Evolutionary conservation across 345 rosid genomes (phyloP), one percentile per base, ranked within the genome.

Genomic region (Rhodomyrtus tomentosa): DNA sequence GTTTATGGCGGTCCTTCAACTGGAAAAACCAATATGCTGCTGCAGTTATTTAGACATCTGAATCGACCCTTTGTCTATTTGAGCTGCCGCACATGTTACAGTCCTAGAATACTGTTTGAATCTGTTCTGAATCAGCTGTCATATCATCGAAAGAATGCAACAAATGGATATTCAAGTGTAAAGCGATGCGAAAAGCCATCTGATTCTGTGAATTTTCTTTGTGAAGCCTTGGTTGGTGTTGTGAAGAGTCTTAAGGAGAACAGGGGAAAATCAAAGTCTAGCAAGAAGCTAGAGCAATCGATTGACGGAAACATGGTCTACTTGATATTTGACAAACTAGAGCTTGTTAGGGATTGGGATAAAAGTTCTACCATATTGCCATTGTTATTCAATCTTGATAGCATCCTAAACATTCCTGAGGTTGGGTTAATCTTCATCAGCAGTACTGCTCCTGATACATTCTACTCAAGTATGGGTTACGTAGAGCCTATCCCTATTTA

Each of bases 181-280:
- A 95, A 92, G 86, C 93, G 93, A 12, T 96, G 99, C 51, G 97
- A 93, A 80, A 96, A 92, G 92, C 95, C 95, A 21, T 93, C 96
- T 81, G 98, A 96, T 86, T 96, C 95, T 83, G 90, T 94, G 50
- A 92, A 90, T 84, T 89, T 91, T 52, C 92, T 96, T 54, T 89
- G 87, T 50, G 93, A 93, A 68, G 95, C 93, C 7, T 89, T 93
- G 89, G 62, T 80, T 20, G 83, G 80, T 85, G 88, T 90, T 49
- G 83, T 89, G 48, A 82, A 86, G 76, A 84, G 82, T 81, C 92
- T 93, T 36, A 86, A 86, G 81, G 89, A 86, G 83, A 81, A 87
- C 32, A 81, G 86, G 3, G 84, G 83, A 83, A 90, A 84, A 83
- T 86, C 82, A 68, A 88, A 83, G 55, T 83, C 90, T 18, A 79